Evolutionary conservation across 2,329 filamentous ascomycete species (phyloP).

Genomic region (Dothidotthia symphoricarpi): DNA sequence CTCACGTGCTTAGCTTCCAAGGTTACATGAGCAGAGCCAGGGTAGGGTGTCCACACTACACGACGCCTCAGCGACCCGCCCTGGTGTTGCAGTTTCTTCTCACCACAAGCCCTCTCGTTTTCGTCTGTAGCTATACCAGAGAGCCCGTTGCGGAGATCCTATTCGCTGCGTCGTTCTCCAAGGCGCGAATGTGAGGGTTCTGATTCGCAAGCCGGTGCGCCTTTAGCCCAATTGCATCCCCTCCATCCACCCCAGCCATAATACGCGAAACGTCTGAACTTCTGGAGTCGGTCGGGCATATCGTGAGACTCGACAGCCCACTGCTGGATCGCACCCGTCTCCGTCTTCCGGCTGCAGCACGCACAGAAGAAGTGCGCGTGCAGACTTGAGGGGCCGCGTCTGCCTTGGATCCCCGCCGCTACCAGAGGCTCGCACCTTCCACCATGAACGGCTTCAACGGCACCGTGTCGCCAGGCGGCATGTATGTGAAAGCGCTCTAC

Average conservation of each 20-base stretch:
- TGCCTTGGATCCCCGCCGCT: constrained; percentile 10
- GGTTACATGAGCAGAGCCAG: too few relatives aligned
- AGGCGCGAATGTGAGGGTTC: constrained; percentile 36
- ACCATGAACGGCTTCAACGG: constrained; percentile 54
- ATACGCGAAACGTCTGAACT: constrained; percentile 25
- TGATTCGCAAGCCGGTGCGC: constrained; percentile 36
- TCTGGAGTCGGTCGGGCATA: constrained; percentile 20
- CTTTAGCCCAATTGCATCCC: constrained; percentile 37
- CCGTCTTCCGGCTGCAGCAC: constrained; percentile 17
- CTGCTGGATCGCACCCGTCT: constrained; percentile 11
- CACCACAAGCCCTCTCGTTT: constrained; percentile 11
- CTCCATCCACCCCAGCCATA: constrained; percentile 30
- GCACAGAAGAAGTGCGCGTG: constrained; percentile 19
- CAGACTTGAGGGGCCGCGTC: constrained; percentile 8
- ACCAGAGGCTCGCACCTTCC: constrained; percentile 15
- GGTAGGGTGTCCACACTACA: background rate
- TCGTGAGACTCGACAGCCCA: constrained; percentile 19
- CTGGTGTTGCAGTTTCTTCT: constrained; percentile 20
- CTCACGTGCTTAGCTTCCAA: too few relatives aligned
- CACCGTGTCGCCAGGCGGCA: constrained; percentile 52
- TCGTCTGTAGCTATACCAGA: constrained; percentile 11
- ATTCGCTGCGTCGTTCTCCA: constrained; percentile 29
- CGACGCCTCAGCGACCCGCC: constrained; percentile 19
- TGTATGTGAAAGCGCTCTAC: constrained; percentile 95
- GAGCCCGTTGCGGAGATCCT: constrained; percentile 17